Conservation (phyloP, 2,329 filamentous ascomycete species). For the Clarireedia homoeocarpa region DNA sequence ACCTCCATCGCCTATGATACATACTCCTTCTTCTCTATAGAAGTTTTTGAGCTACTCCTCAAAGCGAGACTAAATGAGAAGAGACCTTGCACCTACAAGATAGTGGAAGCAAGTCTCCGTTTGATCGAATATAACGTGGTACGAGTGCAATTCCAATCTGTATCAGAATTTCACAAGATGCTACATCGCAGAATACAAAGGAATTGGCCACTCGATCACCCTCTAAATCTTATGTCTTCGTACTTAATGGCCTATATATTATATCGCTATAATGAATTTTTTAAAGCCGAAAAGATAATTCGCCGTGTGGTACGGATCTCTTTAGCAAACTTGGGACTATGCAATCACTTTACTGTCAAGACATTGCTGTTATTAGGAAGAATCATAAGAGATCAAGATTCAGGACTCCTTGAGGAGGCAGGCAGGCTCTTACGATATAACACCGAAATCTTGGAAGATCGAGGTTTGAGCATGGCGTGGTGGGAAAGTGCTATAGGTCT, state of each 20-base stretch:
- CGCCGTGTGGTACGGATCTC: too few species aligned
- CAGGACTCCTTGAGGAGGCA: too few species aligned
- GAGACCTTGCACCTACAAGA: background rate
- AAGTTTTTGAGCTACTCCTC: background rate
- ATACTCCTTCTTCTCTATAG: rapidly evolving
- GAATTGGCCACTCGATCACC: background rate
- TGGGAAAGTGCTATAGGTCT: too few species aligned
- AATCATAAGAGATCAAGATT: too few species aligned
- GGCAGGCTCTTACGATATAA: too few species aligned
- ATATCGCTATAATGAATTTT: rapidly evolving
- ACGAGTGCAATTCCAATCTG: rapidly evolving
- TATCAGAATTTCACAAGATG: background rate
- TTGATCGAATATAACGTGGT: background rate
- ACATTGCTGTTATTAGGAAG: too few species aligned
- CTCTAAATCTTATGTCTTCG: background rate
- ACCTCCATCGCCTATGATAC: background rate
- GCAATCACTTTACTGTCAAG: too few species aligned
- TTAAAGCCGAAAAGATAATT: background rate
- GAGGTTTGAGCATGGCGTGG: too few species aligned
- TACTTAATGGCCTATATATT: background rate
- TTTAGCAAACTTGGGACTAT: too few species aligned
- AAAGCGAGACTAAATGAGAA: background rate
- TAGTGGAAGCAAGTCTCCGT: background rate
- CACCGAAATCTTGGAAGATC: too few species aligned
- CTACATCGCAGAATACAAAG: background rate